A percentile compares a stretch with the other conserved stretches of the same genome.
Evolutionary conservation across 139 green algal genomes (phyloP).

Genomic region (Chlorella sp.): DNA sequence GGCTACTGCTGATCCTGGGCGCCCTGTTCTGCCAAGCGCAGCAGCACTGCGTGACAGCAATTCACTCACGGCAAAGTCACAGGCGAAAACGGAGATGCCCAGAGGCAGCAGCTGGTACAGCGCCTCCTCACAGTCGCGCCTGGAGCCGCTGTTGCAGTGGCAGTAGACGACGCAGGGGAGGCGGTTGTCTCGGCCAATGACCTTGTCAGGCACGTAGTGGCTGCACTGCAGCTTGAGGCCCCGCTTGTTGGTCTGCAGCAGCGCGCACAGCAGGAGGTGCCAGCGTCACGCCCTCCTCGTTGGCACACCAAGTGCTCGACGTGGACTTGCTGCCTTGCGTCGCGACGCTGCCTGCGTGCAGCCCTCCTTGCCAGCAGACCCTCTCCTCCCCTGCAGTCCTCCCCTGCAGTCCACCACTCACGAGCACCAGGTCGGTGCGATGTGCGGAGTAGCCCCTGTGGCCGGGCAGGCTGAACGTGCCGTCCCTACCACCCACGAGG

Average conservation of each 20-base stretch:
- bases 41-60: no score
- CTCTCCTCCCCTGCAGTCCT: no score
- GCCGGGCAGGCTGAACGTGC: neutral
- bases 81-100: conserved; percentile 69
- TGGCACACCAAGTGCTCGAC: no score
- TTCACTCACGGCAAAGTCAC: conserved; percentile 80
- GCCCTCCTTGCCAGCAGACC: no score
- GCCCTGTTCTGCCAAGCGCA: no score
- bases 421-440: neutral
- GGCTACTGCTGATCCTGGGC: no score
- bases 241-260: conserved; percentile 55
- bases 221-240: conserved; percentile 65
- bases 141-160: conserved; percentile 84
- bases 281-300: no score
- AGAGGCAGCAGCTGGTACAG: conserved; percentile 63
- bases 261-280: no score
- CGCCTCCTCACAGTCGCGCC: conserved; percentile 76
- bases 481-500: neutral
- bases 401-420: no score
- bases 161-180: conserved; percentile 81
- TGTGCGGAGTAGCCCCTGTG: neutral
- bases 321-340: no score
- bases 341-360: no score
- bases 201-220: conserved; percentile 54
- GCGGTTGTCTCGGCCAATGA: conserved; percentile 27